These are phyloP conservation scores for Nicotiana undulata DNA, from an alignment of 257 asterid species.

Conservation along the genomic window DNA sequence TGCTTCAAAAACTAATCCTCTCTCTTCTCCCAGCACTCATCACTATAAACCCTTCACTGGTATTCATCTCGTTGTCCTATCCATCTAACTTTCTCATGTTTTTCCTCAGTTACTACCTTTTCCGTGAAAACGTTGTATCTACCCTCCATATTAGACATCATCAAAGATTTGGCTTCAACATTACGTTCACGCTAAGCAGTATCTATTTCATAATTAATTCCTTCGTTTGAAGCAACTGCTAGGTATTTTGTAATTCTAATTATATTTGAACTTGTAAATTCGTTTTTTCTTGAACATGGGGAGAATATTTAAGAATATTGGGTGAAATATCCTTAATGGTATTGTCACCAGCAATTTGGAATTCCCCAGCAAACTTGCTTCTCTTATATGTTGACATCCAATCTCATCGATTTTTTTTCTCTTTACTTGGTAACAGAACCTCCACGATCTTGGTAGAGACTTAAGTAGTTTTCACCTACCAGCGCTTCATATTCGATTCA, in stretches of 20 bases:
- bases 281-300: not conserved
- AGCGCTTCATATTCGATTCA: not conserved
- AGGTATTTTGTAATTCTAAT: not conserved
- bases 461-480: not conserved
- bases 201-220: not conserved
- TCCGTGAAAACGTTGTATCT: not conserved
- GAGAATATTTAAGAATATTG: not conserved
- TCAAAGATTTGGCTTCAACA: not conserved
- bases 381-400: not conserved
- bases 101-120: not conserved
- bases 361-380: not conserved
- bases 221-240: not conserved
- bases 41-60: not conserved
- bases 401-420: not conserved
- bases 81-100: not conserved
- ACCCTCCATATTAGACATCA: not conserved
- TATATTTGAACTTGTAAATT: not conserved
- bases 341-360: not conserved
- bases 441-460: not conserved
- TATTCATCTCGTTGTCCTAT: not conserved
- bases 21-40: conserved; percentile 1
- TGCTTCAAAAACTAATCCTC: not conserved
- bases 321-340: not conserved
- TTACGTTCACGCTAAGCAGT: not conserved
- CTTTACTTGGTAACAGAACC: not conserved